A percentile compares a stretch with the other conserved stretches of the same genome.
phyloP scores from a whole-genome alignment of 352 stramenopile species.

The Pythium volutum region DNA sequence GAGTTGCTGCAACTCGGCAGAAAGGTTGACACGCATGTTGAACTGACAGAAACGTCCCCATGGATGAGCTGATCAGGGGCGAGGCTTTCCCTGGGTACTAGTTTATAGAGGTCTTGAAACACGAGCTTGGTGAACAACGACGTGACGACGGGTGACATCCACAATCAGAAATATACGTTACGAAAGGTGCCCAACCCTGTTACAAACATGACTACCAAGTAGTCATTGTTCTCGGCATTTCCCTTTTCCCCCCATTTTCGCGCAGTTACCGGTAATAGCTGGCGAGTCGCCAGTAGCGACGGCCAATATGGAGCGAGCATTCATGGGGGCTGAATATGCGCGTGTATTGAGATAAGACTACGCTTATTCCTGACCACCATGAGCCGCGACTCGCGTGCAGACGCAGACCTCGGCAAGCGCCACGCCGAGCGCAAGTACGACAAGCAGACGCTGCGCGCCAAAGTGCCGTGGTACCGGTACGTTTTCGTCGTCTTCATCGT shows the following conservation, averaged over 20 bases:
- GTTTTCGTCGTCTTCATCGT: constrained; percentile 4
- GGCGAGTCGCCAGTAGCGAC: background rate
- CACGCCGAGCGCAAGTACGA: constrained; percentile 23
- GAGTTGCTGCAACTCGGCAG: too few relatives aligned
- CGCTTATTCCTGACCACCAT: background rate
- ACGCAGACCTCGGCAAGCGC: constrained; percentile 20
- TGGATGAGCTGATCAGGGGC: background rate
- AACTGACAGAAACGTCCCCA: constrained; percentile 1
- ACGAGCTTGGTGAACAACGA: background rate
- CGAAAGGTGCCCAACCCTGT: background rate
- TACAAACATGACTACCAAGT: background rate
- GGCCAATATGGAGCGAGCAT: background rate
- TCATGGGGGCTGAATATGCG: background rate
- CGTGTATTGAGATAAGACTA: background rate
- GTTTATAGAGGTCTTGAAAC: background rate
- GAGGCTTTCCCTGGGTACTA: background rate
- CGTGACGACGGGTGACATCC: background rate
- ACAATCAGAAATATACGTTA: background rate
- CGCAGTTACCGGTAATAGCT: too few relatives aligned
- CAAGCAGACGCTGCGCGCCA: constrained; percentile 23
- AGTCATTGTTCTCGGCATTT: background rate
- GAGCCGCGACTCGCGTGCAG: constrained; percentile 4
- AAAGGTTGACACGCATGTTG: background rate
- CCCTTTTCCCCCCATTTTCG: background rate
- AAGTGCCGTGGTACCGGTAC: constrained; percentile 71